Evolutionary conservation across 768 basidiomycete species (phyloP).

Genomic region (Trichaptum fuscoviolaceum): DNA sequence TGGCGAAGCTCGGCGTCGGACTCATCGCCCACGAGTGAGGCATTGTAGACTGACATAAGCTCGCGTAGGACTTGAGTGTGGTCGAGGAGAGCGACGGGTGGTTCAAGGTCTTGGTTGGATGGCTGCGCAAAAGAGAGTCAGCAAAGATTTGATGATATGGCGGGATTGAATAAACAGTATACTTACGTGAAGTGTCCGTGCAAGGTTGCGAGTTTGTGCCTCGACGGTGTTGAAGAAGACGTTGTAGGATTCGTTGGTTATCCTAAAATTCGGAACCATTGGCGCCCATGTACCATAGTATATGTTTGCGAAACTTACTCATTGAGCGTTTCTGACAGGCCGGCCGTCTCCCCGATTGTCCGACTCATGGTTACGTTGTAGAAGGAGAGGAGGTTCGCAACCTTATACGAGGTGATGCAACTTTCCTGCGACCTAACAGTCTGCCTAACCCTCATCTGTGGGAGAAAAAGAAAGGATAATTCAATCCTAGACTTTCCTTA

Average conservation of each 20-base stretch:
- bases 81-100: conserved; percentile 77
- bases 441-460: conserved; percentile 83
- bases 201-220: conserved; percentile 63
- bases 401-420: conserved; percentile 85
- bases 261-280: conserved; percentile 36
- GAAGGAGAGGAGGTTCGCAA: conserved; percentile 93
- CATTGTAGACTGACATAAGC: conserved; percentile 84
- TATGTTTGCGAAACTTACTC: conserved; percentile 50
- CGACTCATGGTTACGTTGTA: conserved; percentile 90
- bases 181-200: conserved; percentile 41
- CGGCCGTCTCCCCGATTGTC: conserved; percentile 81
- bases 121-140: background rate
- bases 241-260: conserved; percentile 74
- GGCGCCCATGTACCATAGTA: background rate
- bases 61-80: conserved; percentile 81
- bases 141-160: background rate
- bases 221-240: conserved; percentile 88
- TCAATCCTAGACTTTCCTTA: too few relatives aligned
- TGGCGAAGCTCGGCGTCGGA: conserved; percentile 27
- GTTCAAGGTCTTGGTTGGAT: conserved; percentile 64
- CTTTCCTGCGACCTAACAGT: conserved; percentile 93
- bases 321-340: conserved; percentile 68
- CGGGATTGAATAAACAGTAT: background rate
- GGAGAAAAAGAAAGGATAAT: background rate
- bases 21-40: conserved; percentile 72